Percentiles rank a stretch among this genome's conserved stretches.
These are phyloP conservation scores for Osmanthus fragrans DNA, from an alignment of 257 asterid species.

Conservation along the genomic window DNA sequence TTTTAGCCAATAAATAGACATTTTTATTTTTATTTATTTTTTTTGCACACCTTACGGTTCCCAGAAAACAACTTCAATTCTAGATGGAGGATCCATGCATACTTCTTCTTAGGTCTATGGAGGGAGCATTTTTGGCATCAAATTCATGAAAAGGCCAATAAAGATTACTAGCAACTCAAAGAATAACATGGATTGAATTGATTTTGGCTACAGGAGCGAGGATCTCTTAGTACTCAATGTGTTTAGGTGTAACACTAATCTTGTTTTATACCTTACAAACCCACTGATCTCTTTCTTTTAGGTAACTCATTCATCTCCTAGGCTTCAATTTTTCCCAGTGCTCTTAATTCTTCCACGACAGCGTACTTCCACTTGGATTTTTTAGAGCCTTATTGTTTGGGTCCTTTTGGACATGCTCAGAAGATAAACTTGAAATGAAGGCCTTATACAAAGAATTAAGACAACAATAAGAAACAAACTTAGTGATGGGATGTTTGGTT, in stretches of 20 bases:
- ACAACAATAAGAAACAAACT: not conserved
- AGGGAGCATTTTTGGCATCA: not conserved
- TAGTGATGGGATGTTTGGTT: not conserved
- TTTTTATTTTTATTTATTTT: not conserved
- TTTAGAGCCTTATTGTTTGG: not conserved
- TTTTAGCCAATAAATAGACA: not conserved
- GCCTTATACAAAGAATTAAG: not conserved
- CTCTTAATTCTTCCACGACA: not conserved
- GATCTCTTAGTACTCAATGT: not conserved
- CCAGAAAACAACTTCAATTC: not conserved
- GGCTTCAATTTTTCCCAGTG: not conserved
- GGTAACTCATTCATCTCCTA: not conserved
- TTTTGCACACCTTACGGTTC: not conserved
- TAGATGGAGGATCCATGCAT: not conserved
- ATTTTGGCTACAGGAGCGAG: not conserved
- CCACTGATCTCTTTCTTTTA: not conserved
- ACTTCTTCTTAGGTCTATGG: not conserved
- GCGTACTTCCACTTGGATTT: not conserved
- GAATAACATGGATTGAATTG: not conserved
- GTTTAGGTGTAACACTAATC: not conserved
- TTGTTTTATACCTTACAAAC: not conserved
- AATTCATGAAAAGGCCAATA: not conserved
- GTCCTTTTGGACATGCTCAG: not conserved
- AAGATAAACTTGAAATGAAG: not conserved
- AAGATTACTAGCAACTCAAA: not conserved